These are phyloP conservation scores for Serendipita sp. DNA, from an alignment of 768 basidiomycete genomes.

Conservation along the genomic window DNA sequence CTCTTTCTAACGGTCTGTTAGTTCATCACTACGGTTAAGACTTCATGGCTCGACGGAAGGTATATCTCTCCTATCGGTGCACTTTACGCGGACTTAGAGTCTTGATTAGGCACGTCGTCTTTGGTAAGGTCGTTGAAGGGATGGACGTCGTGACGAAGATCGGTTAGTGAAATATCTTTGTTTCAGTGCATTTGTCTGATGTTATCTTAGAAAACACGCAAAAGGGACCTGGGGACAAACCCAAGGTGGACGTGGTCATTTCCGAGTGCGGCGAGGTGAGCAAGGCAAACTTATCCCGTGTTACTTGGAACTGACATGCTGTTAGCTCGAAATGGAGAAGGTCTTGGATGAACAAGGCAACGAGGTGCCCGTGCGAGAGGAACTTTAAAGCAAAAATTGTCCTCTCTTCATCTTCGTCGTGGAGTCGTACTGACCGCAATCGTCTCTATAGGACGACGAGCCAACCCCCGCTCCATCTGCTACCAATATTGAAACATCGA, in stretches of 20 bases:
- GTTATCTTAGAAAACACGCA: slow-evolving; percentile 47
- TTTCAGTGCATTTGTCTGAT: slow-evolving; percentile 20
- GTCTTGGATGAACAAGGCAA: slow-evolving; percentile 40
- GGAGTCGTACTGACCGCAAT: slow-evolving; percentile 16
- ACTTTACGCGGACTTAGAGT: slow-evolving; percentile 11
- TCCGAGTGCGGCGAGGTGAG: slow-evolving; percentile 75
- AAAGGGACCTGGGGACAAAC: slow-evolving; percentile 57
- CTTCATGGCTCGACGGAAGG: slow-evolving; percentile 80
- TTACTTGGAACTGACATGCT: too few relatives aligned
- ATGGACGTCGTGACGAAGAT: slow-evolving; percentile 73
- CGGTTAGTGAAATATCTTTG: slow-evolving; percentile 27
- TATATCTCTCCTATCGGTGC: slow-evolving; percentile 36
- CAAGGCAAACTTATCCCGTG: background rate
- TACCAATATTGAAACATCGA: background rate
- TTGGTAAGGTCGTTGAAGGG: slow-evolving; percentile 82
- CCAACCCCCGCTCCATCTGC: slow-evolving; percentile 10
- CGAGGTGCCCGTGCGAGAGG: slow-evolving; percentile 86
- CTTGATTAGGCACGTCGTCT: slow-evolving; percentile 50
- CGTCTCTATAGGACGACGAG: slow-evolving; percentile 16
- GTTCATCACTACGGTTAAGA: slow-evolving; percentile 86
- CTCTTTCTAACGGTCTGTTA: slow-evolving; percentile 37
- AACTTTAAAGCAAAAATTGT: slow-evolving; percentile 47
- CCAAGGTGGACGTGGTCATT: slow-evolving; percentile 62
- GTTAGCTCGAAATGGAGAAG: slow-evolving; percentile 31
- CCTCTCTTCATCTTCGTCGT: slow-evolving; percentile 6